Evolutionary conservation across 208 protist genomes (phyloP).

Genomic region (Acanthamoeba quina): DNA sequence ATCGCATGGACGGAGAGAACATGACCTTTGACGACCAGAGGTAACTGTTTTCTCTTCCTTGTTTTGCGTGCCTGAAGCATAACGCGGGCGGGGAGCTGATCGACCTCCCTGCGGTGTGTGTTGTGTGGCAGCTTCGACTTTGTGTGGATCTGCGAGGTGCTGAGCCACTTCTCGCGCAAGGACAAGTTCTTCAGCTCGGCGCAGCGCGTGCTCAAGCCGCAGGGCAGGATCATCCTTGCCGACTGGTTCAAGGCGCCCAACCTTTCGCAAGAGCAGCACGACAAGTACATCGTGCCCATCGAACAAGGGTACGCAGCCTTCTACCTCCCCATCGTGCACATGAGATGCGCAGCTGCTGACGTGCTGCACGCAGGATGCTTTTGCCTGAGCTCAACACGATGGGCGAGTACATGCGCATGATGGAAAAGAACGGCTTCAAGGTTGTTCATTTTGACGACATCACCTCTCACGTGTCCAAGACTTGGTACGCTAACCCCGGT

Average conservation of each 20-base stretch:
- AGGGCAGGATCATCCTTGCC: conserved; percentile 1
- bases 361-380: background rate
- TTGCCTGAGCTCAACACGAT: conserved; percentile 20
- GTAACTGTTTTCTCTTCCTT: background rate
- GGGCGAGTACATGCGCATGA: conserved; percentile 32
- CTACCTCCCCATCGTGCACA: too few species aligned
- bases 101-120: too few species aligned
- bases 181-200: conserved; percentile 43
- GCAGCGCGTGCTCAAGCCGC: background rate
- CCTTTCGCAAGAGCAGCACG: conserved; percentile 17
- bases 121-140: background rate
- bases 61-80: too few species aligned
- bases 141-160: conserved; percentile 49
- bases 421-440: conserved; percentile 49
- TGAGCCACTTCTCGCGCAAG: conserved; percentile 34
- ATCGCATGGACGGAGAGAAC: conserved; percentile 36
- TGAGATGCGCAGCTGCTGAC: background rate
- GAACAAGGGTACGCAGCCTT: background rate
- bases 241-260: conserved; percentile 45
- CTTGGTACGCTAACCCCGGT: background rate
- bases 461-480: conserved; percentile 22
- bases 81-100: background rate
- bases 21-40: conserved; percentile 39
- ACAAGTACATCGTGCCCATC: conserved; percentile 39
- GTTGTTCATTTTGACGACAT: conserved; percentile 42